Evolutionary conservation across 495 filamentous ascomycete species (phyloP).

Genomic region (Penicillium cosmopolitanum): DNA sequence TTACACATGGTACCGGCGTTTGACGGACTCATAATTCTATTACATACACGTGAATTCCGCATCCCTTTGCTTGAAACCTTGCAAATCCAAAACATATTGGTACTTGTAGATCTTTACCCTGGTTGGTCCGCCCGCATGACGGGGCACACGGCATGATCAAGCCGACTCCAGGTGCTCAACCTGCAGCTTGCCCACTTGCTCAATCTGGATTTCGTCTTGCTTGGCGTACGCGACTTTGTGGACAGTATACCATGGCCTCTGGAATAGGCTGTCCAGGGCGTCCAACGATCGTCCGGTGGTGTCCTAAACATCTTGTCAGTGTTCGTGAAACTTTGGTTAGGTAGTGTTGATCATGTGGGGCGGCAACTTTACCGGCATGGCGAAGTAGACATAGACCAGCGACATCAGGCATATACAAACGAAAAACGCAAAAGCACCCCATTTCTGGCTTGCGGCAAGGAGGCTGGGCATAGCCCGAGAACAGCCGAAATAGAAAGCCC

Average conservation of each 20-base stretch:
- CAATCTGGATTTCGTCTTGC: slow-evolving; percentile 16
- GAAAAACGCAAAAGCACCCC: slow-evolving; percentile 33
- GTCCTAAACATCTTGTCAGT: slow-evolving; percentile 16
- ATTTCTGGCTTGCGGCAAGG: slow-evolving; percentile 26
- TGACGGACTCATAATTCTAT: not conserved
- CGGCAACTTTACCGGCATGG: slow-evolving; percentile 26
- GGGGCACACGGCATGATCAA: slow-evolving; percentile 4
- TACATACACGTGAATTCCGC: slow-evolving; percentile 1
- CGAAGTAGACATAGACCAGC: slow-evolving; percentile 29
- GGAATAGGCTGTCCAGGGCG: slow-evolving; percentile 23
- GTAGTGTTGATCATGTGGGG: not conserved
- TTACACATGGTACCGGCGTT: slow-evolving; percentile 13
- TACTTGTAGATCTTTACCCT: not conserved
- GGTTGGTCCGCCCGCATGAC: not conserved
- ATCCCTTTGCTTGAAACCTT: slow-evolving; percentile 1
- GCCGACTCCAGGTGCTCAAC: slow-evolving; percentile 9
- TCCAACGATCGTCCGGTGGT: slow-evolving; percentile 30
- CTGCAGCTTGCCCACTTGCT: slow-evolving; percentile 6
- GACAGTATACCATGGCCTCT: slow-evolving; percentile 29
- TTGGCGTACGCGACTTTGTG: slow-evolving; percentile 24
- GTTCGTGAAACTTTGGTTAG: not conserved
- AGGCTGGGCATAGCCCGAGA: slow-evolving; percentile 49
- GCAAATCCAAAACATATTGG: not conserved
- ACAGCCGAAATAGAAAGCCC: slow-evolving; percentile 65
- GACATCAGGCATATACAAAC: slow-evolving; percentile 25